Base-by-base conservation (phyloP, 2,329 filamentous ascomycete genomes). In the Endoconidiophora polonica region DNA sequence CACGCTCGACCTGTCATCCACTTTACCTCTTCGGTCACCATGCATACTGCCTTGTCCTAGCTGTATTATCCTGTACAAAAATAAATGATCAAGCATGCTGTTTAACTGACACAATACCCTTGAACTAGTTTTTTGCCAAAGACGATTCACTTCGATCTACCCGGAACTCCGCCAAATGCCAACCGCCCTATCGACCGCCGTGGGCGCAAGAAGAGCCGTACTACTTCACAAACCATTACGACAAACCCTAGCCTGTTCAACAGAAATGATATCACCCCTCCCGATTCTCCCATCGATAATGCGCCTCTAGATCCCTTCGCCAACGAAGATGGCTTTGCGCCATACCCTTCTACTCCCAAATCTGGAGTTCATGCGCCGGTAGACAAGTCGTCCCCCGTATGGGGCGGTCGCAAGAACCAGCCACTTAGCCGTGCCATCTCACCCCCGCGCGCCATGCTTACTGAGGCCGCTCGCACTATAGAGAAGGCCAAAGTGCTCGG, bases 121-220 rank as follows among this genome's bases (percentile, higher is more conserved):
- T 4, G 14, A 3, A 24, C 9, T 61, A 94, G 88, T 52, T 94
- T 94, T 62, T 76, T 95, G 36, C 90, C 90, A 33, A 88, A 94
- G 63, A 96, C 90, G 39, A 73, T 94, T 59, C 81, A 94, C 64
- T 96, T 96, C 64, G 80, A 81, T 57, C 71, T 84, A 51, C 76
- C 77, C 9, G 71, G 72, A 38, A 71, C 70, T 29, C 68, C 69
- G 47, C 66, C 64, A 52, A 66, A 61, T 54, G 62, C 58, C 56
- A 62, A 62, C 47, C 56, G 59, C 55, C 44, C 56, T 54, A 58
- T 56, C 54, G 59, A 50, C 51, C 60, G 56, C 58, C 59, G 33
- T 52, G 58, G 53, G 58, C 56, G 55, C 53, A 54, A 29, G 50
- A 58, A 58, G 58, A 49, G 57, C 59, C 56, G 52, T 29, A 46